Base-by-base conservation (phyloP, 352 stramenopile species). In the Phytophthora pisi region DNA sequence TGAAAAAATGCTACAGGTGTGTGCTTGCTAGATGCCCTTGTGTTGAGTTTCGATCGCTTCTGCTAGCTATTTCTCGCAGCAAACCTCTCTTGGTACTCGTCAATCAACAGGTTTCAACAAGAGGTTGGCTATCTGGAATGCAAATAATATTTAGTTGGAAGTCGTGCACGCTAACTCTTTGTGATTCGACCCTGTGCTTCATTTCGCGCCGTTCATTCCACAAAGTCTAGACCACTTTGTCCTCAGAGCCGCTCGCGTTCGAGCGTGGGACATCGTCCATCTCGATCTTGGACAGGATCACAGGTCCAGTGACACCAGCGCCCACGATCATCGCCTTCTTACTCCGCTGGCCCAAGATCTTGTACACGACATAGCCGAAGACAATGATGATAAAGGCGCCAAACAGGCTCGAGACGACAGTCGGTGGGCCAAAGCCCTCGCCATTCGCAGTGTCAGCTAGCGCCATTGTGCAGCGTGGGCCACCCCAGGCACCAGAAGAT, bases 401-500 rank as follows among this genome's bases (percentile, higher is more conserved):
- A 16, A 67, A 11, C 11, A 71, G 49, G 26, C 28, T 64, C 20
- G 75, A 51, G 30, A 84, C 26, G 5, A 72, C 60, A 15, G 79
- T 53, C 0, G 77, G 79, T 10, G 79, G 79, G 0, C 79, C 79
- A 61, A 82, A 88, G 7, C 76, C 75, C 40, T 81, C 58, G 0
- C 66, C 66, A 18, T 68, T 61, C 2, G 62, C 45, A 4, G 70
- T 71, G 20, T 70, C 57, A 8, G 64, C 62, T 1, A 80, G 56
- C 13, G 76, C 43, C 9, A 65, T 64, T 3, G 77, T 88, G 56
- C 79, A 88, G 4, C 79, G 70, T 18, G 79, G 79, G 9, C 79
- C 79, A 7, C 72, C 73, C 79, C 79, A 88, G 1, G 66, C 51
- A 23, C 56, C 63, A 0, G 75, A 78, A 34, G 67, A 78, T 3